Conservation (phyloP, 331 rosid species). For the Erythrophleum ivorense region DNA sequence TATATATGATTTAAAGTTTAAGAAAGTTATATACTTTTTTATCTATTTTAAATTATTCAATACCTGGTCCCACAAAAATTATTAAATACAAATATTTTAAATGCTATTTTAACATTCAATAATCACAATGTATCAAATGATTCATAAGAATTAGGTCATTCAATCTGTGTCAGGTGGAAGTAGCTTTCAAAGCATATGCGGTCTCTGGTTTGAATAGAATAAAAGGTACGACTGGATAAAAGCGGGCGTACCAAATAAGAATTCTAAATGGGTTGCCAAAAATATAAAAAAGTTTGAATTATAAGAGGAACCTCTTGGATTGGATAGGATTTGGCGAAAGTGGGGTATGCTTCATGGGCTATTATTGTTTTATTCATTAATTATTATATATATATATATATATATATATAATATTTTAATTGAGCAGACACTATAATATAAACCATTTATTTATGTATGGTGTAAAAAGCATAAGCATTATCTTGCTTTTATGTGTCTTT, state of each 20-base stretch:
- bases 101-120: no score
- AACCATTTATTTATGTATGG: background rate
- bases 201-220: background rate
- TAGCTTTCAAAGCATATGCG: background rate
- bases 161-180: conserved; percentile 4
- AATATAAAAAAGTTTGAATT: background rate
- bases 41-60: no score
- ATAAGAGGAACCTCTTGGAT: background rate
- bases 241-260: conserved; percentile 34
- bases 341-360: background rate
- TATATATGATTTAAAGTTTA: no score
- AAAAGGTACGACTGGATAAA: conserved; percentile 1
- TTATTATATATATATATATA: background rate
- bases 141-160: background rate
- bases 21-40: no score
- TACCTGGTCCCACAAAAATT: no score
- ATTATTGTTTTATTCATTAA: background rate
- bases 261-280: background rate
- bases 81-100: no score
- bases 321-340: conserved; percentile 1
- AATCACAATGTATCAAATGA: background rate
- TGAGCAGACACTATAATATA: background rate
- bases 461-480: conserved; percentile 16
- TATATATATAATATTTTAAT: no score
- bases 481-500: conserved; percentile 8